A percentile compares a stretch with the other conserved stretches of the same genome.
phyloP scores from a whole-genome alignment of 2,329 filamentous ascomycete genomes.

The Lachnellula willkommii region DNA sequence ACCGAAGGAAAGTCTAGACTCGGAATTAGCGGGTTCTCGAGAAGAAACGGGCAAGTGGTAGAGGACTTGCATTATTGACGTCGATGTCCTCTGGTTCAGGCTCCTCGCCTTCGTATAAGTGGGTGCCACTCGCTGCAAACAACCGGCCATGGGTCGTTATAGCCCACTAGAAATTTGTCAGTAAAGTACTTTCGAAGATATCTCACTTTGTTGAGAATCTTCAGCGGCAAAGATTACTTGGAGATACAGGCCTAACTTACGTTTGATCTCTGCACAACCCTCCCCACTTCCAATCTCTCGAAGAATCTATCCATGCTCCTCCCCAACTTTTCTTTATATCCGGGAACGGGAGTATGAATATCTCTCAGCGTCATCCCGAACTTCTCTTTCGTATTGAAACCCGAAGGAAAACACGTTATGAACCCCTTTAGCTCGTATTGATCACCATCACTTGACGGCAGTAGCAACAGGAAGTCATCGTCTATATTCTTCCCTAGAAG shows the following conservation, averaged over 20 bases:
- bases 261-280: conserved; percentile 51
- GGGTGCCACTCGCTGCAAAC: conserved; percentile 36
- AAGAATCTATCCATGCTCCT: conserved; percentile 60
- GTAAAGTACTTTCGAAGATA: background rate
- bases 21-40: background rate
- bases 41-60: background rate
- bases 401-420: conserved; percentile 50
- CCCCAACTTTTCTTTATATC: conserved; percentile 51
- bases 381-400: conserved; percentile 53
- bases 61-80: conserved; percentile 36
- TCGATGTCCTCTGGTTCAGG: conserved; percentile 37
- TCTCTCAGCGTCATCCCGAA: conserved; percentile 45
- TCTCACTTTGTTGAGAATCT: background rate
- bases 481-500: conserved; percentile 50
- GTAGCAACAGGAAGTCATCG: conserved; percentile 54
- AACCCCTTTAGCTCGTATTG: conserved; percentile 52
- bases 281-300: conserved; percentile 45
- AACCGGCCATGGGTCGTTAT: conserved; percentile 38
- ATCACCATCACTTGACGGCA: conserved; percentile 36
- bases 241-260: conserved; percentile 12
- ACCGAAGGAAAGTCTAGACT: conserved; percentile 43
- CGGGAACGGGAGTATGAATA: conserved; percentile 55
- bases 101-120: conserved; percentile 37
- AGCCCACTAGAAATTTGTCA: conserved; percentile 34
- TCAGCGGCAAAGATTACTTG: background rate